Evolutionary conservation across 352 stramenopile species (phyloP).

Genomic region (Phytophthora meadii): DNA sequence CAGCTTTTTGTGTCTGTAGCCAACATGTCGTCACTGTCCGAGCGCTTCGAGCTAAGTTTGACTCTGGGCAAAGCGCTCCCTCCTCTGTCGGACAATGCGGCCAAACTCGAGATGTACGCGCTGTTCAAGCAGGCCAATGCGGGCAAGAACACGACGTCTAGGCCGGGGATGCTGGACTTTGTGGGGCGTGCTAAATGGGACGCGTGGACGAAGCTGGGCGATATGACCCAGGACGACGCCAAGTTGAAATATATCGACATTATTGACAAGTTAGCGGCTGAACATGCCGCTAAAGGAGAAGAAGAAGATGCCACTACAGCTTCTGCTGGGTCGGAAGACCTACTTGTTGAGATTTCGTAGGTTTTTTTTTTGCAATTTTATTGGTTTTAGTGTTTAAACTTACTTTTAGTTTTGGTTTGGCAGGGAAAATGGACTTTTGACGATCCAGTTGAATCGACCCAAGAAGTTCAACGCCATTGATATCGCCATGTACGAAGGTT

Average conservation of each 20-base stretch:
- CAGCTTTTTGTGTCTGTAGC: conserved; percentile 10
- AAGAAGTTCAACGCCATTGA: conserved; percentile 91
- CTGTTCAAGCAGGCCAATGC: conserved; percentile 83
- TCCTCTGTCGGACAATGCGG: conserved; percentile 71
- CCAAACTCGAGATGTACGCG: conserved; percentile 87
- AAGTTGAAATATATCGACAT: conserved; percentile 78
- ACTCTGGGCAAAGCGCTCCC: conserved; percentile 76
- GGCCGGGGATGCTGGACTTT: conserved; percentile 85
- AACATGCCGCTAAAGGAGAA: conserved; percentile 40
- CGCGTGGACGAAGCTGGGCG: conserved; percentile 72
- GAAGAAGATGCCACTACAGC: conserved; percentile 12
- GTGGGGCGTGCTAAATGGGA: conserved; percentile 86
- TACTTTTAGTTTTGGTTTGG: conserved; percentile 11
- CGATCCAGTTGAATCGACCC: conserved; percentile 82
- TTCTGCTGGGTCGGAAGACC: conserved; percentile 44
- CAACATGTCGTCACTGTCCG: conserved; percentile 27
- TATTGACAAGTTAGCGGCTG: conserved; percentile 68
- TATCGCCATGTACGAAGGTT: conserved; percentile 80
- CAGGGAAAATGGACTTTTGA: conserved; percentile 68
- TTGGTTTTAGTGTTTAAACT: neutral
- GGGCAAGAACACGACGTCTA: conserved; percentile 66
- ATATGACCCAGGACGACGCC: conserved; percentile 74
- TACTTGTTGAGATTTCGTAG: conserved; percentile 64
- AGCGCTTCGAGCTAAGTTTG: conserved; percentile 68
- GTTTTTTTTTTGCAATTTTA: conserved; percentile 17